Conservation (phyloP, 768 basidiomycete species). For the Austroboletus eburneus region DNA sequence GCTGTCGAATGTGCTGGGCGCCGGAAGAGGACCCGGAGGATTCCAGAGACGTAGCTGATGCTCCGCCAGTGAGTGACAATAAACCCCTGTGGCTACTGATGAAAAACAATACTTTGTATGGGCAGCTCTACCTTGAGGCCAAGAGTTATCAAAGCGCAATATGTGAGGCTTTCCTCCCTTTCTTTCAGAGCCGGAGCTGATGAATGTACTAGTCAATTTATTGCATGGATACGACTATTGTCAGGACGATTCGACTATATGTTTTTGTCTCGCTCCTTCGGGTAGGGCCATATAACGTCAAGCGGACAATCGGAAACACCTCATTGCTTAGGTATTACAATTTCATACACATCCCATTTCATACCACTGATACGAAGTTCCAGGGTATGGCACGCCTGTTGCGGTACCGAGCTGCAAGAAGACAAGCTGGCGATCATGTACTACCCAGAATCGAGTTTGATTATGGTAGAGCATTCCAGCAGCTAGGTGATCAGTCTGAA, state of each 20-base stretch:
- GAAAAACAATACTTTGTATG: slow-evolving; percentile 74
- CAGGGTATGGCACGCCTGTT: slow-evolving; percentile 83
- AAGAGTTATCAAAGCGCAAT: slow-evolving; percentile 89
- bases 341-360: background rate
- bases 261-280: slow-evolving; percentile 74
- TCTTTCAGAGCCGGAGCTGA: background rate
- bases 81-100: slow-evolving; percentile 46
- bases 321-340: slow-evolving; percentile 61
- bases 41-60: slow-evolving; percentile 14
- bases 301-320: slow-evolving; percentile 87
- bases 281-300: slow-evolving; percentile 91
- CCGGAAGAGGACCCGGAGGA: slow-evolving; percentile 36
- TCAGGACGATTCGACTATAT: slow-evolving; percentile 80
- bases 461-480: slow-evolving; percentile 88
- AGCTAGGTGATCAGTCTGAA: slow-evolving; percentile 61
- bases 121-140: slow-evolving; percentile 76
- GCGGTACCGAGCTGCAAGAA: slow-evolving; percentile 69
- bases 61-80: slow-evolving; percentile 18
- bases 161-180: slow-evolving; percentile 48
- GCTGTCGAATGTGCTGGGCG: slow-evolving; percentile 12
- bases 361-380: background rate
- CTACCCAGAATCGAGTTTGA: slow-evolving; percentile 87
- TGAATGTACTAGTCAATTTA: slow-evolving; percentile 62
- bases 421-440: slow-evolving; percentile 34
- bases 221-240: slow-evolving; percentile 85